Conservation (phyloP, 306 rosid species). For the Boehmeria nivea region DNA sequence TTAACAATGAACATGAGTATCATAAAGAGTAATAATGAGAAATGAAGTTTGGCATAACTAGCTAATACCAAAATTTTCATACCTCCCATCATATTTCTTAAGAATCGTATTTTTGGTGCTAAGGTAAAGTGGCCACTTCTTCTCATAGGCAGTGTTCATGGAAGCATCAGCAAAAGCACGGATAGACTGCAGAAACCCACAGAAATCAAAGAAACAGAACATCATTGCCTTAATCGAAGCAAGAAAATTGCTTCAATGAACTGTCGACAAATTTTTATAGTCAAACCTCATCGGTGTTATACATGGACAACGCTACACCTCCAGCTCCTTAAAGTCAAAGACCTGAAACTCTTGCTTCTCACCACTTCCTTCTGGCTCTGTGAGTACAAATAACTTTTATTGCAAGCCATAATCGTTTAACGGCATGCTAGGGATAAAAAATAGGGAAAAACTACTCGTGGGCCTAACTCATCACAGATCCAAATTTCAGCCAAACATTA, state of each 20-base stretch:
- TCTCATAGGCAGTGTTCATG: slow-evolving; percentile 76
- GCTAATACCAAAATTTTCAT: slow-evolving; percentile 18
- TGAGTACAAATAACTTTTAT: slow-evolving; percentile 21
- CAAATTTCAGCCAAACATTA: too few relatives aligned
- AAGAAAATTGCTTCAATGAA: slow-evolving; percentile 11
- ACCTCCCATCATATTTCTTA: slow-evolving; percentile 99
- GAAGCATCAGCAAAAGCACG: slow-evolving; percentile 89
- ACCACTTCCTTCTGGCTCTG: slow-evolving; percentile 75
- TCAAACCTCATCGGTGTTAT: slow-evolving; percentile 91
- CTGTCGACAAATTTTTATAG: slow-evolving; percentile 18
- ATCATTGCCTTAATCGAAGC: slow-evolving; percentile 19
- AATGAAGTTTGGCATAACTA: neutral
- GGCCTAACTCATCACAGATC: neutral
- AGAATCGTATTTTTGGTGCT: slow-evolving; percentile 97
- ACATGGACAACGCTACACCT: slow-evolving; percentile 89
- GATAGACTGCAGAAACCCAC: slow-evolving; percentile 58
- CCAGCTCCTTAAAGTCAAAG: slow-evolving; percentile 78
- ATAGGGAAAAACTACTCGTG: neutral
- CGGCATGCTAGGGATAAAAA: neutral
- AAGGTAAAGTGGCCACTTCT: slow-evolving; percentile 97
- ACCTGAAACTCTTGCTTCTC: slow-evolving; percentile 78
- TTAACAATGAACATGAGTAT: slow-evolving; percentile 12
- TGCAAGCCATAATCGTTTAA: slow-evolving; percentile 11
- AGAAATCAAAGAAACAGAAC: slow-evolving; percentile 10
- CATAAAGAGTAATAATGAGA: neutral